Base-by-base conservation (phyloP, 1,284 basidiomycete species). In the Boletus albobrunnescens region DNA sequence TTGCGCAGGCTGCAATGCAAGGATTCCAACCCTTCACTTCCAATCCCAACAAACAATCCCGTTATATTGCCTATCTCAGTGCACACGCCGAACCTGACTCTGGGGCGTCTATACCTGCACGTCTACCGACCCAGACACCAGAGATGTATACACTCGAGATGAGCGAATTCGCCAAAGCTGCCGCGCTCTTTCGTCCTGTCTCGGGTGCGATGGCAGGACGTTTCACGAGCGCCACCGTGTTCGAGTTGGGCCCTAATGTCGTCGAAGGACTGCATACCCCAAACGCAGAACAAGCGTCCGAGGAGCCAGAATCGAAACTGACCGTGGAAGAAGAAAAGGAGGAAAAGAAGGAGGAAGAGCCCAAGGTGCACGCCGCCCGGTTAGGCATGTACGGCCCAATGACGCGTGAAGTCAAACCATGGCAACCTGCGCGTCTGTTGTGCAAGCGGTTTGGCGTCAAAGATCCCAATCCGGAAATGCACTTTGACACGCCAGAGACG, bases 371-470 rank as follows among this genome's bases (percentile, higher is more conserved):
- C 55, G 94, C 95, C 1, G 93, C 91, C 2, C 73, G 77, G 23
- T 67, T 87, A 62, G 92, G 91, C 19, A 91, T 94, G 84, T 96
- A 87, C 63, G 95, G 95, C 1, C 74, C 77, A 11, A 69, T 94
- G 60, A 97, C 94, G 17, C 74, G 94, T 31, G 85, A 88, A 49
- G 72, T 77, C 23, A 77, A 72, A 50, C 64, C 77, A 0, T 98
- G 91, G 84, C 81, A 82, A 56, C 95, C 95, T 0, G 81, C 80
- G 17, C 77, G 77, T 51, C 69, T 98, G 45, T 72, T 99, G 14
- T 97, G 93, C 70, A 96, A 94, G 67, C 81, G 95, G n/a, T 96
- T 98, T 65, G 88, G 90, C 1, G 87, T 97, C 30, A 87, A 86
- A 55, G 90, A 94, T 63, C 94, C 85, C 3, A 80, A 85, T 55